Evolutionary conservation across 306 rosid species (phyloP), one percentile per base, ranked within the genome.

Genomic region (Dalbergia cultrata): DNA sequence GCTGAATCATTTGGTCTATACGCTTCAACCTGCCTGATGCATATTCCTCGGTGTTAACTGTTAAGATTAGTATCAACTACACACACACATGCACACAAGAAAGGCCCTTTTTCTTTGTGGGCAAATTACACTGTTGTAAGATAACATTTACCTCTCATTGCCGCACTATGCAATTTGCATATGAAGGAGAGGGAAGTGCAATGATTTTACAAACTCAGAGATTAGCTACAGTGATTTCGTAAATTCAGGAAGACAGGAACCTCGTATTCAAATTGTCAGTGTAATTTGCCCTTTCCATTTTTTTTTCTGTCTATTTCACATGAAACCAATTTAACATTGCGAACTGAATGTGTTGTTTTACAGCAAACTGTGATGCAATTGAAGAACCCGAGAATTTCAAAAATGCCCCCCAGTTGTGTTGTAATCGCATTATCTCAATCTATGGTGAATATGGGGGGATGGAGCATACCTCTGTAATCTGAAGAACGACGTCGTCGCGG

Each of bases 1-100:
- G 97, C 97, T 13, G 98, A 88, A 75, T 93, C 99, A 85, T 91
- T 90, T 62, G 90, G 90, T 65, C 97, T 82, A 41, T 91, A 93
- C 33, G 99, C 99, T 89, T 95, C 99, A 67, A 93, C 97, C 97
- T 94, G 84, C 17, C 65, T 43, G 47, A 70, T 34, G 64, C 21
- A 53, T 4, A 62, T 22, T 83, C 52, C 74, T 45, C 68, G 58
- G 7, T 31, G 50, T 37, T 18, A 3, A 47, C 8, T 47, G 56
- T 33, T 61, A 47, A 47, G 5, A 47, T 47, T 47, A 13, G 49
- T 2, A 10, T 43, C 49, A 8, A 43, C 9, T 0, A 43, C 9
- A 47, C 14, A 47, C 14, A 47, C 53, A 47, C 53, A 47, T 11
- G 53, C 5, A 11, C 53, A 47, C 0, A 47, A 10, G 14, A 52